A percentile compares a stretch with the other conserved stretches of the same genome.
Conservation (phyloP, 2,329 filamentous ascomycete genomes). For the Mycogone perniciosa region DNA sequence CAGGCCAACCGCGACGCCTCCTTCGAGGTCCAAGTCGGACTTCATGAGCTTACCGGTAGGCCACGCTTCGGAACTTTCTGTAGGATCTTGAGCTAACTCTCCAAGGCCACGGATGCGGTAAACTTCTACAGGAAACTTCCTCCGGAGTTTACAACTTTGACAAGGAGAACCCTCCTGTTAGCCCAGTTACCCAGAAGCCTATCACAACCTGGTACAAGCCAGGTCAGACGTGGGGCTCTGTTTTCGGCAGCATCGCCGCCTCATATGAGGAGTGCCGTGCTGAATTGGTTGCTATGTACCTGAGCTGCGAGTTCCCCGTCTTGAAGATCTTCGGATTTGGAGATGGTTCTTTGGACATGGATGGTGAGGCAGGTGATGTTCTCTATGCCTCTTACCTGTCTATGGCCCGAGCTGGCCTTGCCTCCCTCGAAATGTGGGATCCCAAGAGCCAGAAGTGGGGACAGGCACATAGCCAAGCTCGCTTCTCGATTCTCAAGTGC, state of each 20-base stretch:
- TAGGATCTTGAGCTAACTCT: slow-evolving; percentile 12
- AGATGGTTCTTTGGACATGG: slow-evolving; percentile 65
- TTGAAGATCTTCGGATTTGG: slow-evolving; percentile 90
- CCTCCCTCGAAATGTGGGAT: slow-evolving; percentile 90
- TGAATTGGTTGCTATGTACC: slow-evolving; percentile 86
- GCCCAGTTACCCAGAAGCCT: slow-evolving; percentile 67
- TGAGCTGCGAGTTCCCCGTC: slow-evolving; percentile 82
- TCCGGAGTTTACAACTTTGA: slow-evolving; percentile 87
- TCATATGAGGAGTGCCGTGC: slow-evolving; percentile 94
- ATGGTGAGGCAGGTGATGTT: slow-evolving; percentile 74
- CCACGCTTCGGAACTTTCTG: background rate
- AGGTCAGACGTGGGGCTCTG: slow-evolving; percentile 88
- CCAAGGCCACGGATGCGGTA: slow-evolving; percentile 79
- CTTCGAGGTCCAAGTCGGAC: slow-evolving; percentile 92
- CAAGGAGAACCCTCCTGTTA: slow-evolving; percentile 69
- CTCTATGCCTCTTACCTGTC: slow-evolving; percentile 82
- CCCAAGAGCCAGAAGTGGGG: slow-evolving; percentile 88
- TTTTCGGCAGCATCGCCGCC: slow-evolving; percentile 81
- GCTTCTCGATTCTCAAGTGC: slow-evolving; percentile 78
- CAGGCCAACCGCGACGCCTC: slow-evolving; percentile 77
- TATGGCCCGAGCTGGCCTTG: slow-evolving; percentile 90
- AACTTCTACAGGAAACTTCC: slow-evolving; percentile 83
- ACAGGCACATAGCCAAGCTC: slow-evolving; percentile 84
- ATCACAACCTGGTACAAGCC: slow-evolving; percentile 88
- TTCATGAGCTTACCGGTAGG: slow-evolving; percentile 70